Evolutionary conservation across 148 eudicot species (phyloP), one percentile per base, ranked within the genome.

Genomic region (Rhododendron griersonianum): DNA sequence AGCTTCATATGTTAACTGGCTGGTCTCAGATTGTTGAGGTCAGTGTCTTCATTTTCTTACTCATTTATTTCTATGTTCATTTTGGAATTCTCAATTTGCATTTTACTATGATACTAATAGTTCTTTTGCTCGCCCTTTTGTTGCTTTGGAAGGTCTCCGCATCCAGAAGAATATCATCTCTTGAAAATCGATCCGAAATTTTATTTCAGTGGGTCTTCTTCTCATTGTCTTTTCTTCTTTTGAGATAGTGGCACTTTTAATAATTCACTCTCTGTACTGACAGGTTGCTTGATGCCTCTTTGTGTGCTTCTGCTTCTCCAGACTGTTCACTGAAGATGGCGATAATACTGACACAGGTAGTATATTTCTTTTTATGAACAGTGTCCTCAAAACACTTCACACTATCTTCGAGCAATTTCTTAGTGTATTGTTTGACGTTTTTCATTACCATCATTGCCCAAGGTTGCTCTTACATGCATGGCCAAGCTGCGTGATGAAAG

Each of bases 21-120:
- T 97, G 98, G 99, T 95, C 95, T 81, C 99, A 95, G 88, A 92
- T 94, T 89, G 95, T 93, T 65, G 98, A 97, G 98, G 99, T 95
- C 48, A 55, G 61, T 61, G 37, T 69, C 78, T 67, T 84, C 21
- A 30, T 83, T 33, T 86, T 84, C 13, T 45, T 33, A 57, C 35
- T 71, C 76, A 25, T 81, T 81, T 30, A 5, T 28, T 53, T 57
- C 81, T 25, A 63, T 18, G 75, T 35, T 85, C 57, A 75, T 74
- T 75, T 23, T 80, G 65, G 59, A 81, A 30, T 82, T 77, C 83
- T 78, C 3, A 37, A 11, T 39, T 81, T 80, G 48, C 48, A 21
- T 65, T 80, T 41, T 84, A 37, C 55, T 69, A 30, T 61, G 35
- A 7, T 84, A 23, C 80, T 28, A 55, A 78, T 55, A 55, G 39